Conservation (phyloP, 140 eudicot genomes). For the Flaveria floridana region DNA sequence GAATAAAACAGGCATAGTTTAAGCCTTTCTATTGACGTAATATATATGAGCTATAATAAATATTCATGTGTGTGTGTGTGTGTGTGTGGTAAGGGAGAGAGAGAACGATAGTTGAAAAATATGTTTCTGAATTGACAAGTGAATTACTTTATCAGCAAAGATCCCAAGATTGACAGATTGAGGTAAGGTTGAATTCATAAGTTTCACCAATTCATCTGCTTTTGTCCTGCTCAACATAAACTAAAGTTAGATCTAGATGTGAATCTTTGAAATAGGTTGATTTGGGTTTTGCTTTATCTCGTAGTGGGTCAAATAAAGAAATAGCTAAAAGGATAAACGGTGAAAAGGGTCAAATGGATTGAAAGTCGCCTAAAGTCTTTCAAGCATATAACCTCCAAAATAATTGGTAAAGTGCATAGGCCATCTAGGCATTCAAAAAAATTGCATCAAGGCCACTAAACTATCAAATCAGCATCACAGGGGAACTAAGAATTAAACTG, state of each 20-base stretch:
- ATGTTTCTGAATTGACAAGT: conserved; percentile 20
- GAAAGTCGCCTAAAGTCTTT: background rate
- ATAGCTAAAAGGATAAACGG: background rate
- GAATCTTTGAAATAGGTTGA: background rate
- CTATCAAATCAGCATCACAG: background rate
- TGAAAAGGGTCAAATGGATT: background rate
- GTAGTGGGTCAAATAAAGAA: background rate
- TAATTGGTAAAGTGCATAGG: background rate
- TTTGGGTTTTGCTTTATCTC: background rate
- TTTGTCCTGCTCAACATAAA: conserved; percentile 45
- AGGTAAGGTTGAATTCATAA: conserved; percentile 54
- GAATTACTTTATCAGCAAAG: conserved; percentile 73
- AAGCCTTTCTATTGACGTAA: conserved; percentile 8
- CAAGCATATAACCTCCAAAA: background rate
- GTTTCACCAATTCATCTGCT: conserved; percentile 55
- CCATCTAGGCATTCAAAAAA: background rate
- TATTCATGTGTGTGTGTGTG: background rate
- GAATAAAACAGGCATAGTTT: conserved; percentile 18
- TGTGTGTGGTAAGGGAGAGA: no score
- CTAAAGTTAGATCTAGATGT: conserved; percentile 13
- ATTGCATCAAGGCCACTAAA: background rate
- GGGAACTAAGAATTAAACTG: background rate
- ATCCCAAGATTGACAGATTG: conserved; percentile 58
- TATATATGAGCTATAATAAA: background rate
- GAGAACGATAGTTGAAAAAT: background rate